A percentile compares a stretch with the other conserved stretches of the same genome.
phyloP scores from a whole-genome alignment of 164 flowering plant species.

The Vitis vinifera region DNA sequence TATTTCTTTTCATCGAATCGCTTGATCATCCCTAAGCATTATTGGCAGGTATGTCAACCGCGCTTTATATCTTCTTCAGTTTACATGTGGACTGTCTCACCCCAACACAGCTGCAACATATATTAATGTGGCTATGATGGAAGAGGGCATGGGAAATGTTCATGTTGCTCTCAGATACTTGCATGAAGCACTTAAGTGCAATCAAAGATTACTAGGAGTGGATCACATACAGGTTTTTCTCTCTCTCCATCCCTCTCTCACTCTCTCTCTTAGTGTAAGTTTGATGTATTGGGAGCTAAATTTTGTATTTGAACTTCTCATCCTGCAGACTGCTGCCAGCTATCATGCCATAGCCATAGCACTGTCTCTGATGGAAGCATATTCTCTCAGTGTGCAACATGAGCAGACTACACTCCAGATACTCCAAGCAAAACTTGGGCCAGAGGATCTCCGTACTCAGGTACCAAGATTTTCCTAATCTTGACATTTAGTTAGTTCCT shows the following conservation, averaged over 20 bases:
- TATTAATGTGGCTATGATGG: constrained; percentile 97
- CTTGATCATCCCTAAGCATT: not conserved
- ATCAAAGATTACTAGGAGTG: constrained; percentile 72
- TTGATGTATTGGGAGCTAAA: not conserved
- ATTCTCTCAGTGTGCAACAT: constrained; percentile 87
- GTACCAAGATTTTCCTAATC: constrained; percentile 21
- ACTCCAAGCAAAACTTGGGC: constrained; percentile 79
- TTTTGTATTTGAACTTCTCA: not conserved
- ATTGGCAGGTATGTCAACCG: constrained; percentile 81
- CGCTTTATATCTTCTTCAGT: constrained; percentile 81
- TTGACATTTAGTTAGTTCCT: no score
- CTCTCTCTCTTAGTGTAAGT: constrained; percentile 13
- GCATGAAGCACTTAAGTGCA: constrained; percentile 94
- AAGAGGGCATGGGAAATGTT: constrained; percentile 93
- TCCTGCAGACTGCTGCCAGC: constrained; percentile 83
- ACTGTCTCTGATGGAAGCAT: constrained; percentile 91
- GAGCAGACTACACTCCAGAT: constrained; percentile 87
- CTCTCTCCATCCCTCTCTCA: constrained; percentile 3
- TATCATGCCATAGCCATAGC: constrained; percentile 97
- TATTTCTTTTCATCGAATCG: not conserved
- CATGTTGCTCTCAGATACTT: constrained; percentile 90
- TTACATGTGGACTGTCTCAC: constrained; percentile 86
- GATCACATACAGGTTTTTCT: constrained; percentile 84
- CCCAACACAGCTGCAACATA: constrained; percentile 96
- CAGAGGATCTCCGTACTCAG: constrained; percentile 90